Conservation (phyloP, 2,329 filamentous ascomycete species). For the Verticillium klebahnii region DNA sequence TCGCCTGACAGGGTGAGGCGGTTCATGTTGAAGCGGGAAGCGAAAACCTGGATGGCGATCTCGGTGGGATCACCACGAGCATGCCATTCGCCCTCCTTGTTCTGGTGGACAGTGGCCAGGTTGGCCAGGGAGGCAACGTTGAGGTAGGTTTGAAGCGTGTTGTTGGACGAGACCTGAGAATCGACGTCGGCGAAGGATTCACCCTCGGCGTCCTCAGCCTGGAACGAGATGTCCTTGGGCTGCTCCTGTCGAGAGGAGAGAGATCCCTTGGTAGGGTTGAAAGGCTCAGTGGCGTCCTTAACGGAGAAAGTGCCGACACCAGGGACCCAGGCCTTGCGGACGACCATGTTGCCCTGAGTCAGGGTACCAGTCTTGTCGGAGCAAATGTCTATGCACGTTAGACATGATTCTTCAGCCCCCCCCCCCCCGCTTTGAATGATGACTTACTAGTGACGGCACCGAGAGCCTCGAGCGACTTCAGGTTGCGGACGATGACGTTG, state of each 20-base stretch:
- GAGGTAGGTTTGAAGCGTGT: conserved; percentile 47
- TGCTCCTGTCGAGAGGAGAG: conserved; percentile 32
- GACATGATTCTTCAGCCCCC: background rate
- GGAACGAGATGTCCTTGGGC: conserved; percentile 29
- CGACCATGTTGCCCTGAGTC: conserved; percentile 49
- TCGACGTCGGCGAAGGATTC: conserved; percentile 29
- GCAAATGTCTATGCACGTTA: conserved; percentile 38
- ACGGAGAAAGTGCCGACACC: conserved; percentile 42
- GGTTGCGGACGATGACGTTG: conserved; percentile 47
- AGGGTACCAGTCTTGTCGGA: conserved; percentile 55
- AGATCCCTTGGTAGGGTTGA: conserved; percentile 50
- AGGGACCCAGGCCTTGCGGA: conserved; percentile 47
- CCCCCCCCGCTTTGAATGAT: background rate
- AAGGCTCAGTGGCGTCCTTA: conserved; percentile 45
- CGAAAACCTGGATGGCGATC: conserved; percentile 72
- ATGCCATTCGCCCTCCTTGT: conserved; percentile 50
- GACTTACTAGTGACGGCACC: conserved; percentile 44
- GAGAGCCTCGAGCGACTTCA: conserved; percentile 47
- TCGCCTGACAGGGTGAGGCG: conserved; percentile 47
- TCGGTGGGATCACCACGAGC: conserved; percentile 66
- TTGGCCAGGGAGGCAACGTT: conserved; percentile 63
- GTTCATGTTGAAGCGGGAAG: conserved; percentile 62
- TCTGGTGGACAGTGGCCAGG: conserved; percentile 56
- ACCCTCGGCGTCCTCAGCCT: conserved; percentile 19
- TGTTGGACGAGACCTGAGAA: conserved; percentile 33